Evolutionary conservation across 305 asterid genomes (phyloP), one percentile per base, ranked within the genome.

Genomic region (Plantago coronopus): DNA sequence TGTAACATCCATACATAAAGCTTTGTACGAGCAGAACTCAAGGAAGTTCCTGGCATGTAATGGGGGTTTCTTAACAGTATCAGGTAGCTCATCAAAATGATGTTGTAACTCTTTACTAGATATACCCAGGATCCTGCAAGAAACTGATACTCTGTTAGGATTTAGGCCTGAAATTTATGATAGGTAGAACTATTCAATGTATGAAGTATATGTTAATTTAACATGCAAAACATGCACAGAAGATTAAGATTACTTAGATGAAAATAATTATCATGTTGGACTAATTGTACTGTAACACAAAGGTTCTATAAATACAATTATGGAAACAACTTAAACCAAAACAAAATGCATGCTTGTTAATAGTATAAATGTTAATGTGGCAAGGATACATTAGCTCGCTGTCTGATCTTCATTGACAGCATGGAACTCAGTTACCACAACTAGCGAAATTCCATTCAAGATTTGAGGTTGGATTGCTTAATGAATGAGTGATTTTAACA

Each of bases 21-120:
- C 82, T 75, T 83, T 83, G 74, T 75, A 87, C 2, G 95, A 85
- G 80, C 89, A 83, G 73, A 80, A 87, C 60, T 90, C 96, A 57
- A 87, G 74, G 65, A 87, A 83, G 78, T 78, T 90, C 76, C 96
- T 81, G 29, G 94, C 97, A 65, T 78, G 72, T 45, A 50, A 63
- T 59, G 84, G 62, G 64, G 88, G 83, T 72, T 74, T 81, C 70
- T 76, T 84, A 49, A 69, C 68, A 67, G 72, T 77, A 68, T 75
- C 80, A 63, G 84, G 89, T 22, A 78, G 62, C 74, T 90, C 67
- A 64, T 85, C 87, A 76, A 87, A 90, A 42, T 60, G 78, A 44
- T 69, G 76, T 50, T 79, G 88, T 68, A 87, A 77, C 54, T 75
- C 89, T 57, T 78, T 72, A 44, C 76, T 60, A 59, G 95, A 70